Evolutionary conservation across 2,329 filamentous ascomycete genomes (phyloP).

Genomic region (Pseudogymnoascus sp.): DNA sequence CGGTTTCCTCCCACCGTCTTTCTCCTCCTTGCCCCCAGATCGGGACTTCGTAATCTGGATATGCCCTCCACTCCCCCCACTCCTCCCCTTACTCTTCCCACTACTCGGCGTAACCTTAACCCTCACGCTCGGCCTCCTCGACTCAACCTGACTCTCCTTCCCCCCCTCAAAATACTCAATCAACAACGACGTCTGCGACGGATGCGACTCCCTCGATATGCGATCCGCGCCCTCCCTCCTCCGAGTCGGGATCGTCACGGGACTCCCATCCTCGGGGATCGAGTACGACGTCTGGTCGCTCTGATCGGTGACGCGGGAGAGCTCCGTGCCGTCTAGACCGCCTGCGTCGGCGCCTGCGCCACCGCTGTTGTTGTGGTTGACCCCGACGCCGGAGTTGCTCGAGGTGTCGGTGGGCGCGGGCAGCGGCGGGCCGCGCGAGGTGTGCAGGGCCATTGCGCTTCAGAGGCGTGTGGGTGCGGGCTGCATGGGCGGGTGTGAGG

Average conservation of each 20-base stretch:
- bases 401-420: conserved; percentile 68
- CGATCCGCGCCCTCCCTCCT: conserved; percentile 39
- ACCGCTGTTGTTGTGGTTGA: conserved; percentile 30
- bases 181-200: conserved; percentile 62
- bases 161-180: conserved; percentile 70
- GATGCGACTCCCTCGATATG: conserved; percentile 43
- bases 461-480: background rate
- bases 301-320: conserved; percentile 59
- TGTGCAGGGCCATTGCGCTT: conserved; percentile 25
- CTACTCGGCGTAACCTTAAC: conserved; percentile 60
- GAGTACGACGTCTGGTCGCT: conserved; percentile 61
- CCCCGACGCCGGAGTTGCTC: conserved; percentile 33
- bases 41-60: conserved; percentile 61
- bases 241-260: conserved; percentile 81
- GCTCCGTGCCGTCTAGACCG: conserved; percentile 43
- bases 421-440: conserved; percentile 52
- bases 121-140: conserved; percentile 57
- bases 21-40: conserved; percentile 37
- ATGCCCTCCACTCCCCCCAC: conserved; percentile 53
- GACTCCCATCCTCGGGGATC: conserved; percentile 77
- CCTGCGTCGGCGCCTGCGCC: conserved; percentile 49
- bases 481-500: background rate
- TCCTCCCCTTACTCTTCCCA: conserved; percentile 33
- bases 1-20: conserved; percentile 61
- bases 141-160: conserved; percentile 42